Evolutionary conservation across 1,284 basidiomycete genomes (phyloP), one percentile per base, ranked within the genome.

Genomic region (Sparassis latifolia): DNA sequence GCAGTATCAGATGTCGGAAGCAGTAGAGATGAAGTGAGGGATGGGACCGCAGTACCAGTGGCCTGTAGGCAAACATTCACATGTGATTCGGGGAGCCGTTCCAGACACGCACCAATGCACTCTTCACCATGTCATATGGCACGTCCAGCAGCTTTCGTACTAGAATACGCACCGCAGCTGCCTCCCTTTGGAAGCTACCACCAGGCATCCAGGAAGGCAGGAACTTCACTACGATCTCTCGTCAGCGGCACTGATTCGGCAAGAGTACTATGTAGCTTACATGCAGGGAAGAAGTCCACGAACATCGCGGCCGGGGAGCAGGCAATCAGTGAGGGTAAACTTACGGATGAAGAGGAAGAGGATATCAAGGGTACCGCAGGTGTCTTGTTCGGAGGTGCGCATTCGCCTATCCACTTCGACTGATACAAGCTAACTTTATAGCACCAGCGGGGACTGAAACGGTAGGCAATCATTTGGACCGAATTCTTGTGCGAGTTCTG

Each of bases 161-260:
- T 27, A 53, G 54, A 39, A 46, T 9, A 33, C 53, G 49, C 3
- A 71, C 67, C 55, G 71, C 62, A 28, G 67, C 58, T 9, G 76
- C 77, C 30, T 71, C 69, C 10, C 72, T 66, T 54, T 78, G 78
- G 62, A 79, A 78, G 12, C 67, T 66, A 1, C 71, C 66, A 43
- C 76, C 75, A 12, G 78, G 78, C 31, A 74, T 68, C 77, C 77
- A 80, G 7, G 69, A 67, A 6, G 78, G 78, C 35, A 79, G 67
- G 55, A 78, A 66, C 53, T 70, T 75, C 10, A 64, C 62, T 60
- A 32, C 3, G 40, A 52, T 5, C 12, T 10, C 31, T 10, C 30
- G 5, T 42, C 10, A 42, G n/a, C 27, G 31, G 4, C n/a, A 7
- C 40, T 3, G 27, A 5, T 20, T 29, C 33, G 0, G 44, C 56